Conservation (phyloP, 2,329 filamentous ascomycete species). For the Sporothrix mexicana region DNA sequence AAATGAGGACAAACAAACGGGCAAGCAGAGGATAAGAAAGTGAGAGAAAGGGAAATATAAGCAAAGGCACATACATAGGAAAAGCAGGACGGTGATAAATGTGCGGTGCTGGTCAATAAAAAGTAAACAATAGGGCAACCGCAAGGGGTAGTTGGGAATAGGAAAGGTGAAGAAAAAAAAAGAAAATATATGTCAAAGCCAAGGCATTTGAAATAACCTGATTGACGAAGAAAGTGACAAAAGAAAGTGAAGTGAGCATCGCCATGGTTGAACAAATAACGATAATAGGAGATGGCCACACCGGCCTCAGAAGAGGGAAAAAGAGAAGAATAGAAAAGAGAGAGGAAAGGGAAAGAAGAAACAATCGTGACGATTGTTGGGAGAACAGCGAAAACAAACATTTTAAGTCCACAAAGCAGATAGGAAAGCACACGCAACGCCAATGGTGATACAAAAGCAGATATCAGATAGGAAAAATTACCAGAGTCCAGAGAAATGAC, state of each 20-base stretch:
- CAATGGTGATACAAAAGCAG: conserved; percentile 27
- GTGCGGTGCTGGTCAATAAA: neutral
- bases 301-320: neutral
- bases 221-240: neutral
- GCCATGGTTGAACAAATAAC: conserved; percentile 27
- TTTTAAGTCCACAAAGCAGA: neutral
- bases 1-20: neutral
- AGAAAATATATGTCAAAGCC: too few relatives aligned
- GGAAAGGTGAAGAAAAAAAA: neutral
- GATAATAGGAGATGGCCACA: neutral
- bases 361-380: neutral
- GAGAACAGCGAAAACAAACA: too few relatives aligned
- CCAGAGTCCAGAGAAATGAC: too few relatives aligned
- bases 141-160: conserved; percentile 8
- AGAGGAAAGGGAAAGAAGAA: neutral
- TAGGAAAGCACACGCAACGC: conserved; percentile 8
- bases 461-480: neutral
- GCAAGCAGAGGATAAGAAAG: neutral
- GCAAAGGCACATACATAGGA: neutral
- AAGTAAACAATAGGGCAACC: neutral
- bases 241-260: neutral
- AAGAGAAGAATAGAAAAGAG: neutral
- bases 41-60: neutral
- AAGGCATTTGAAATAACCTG: neutral
- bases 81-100: neutral